Conservation (phyloP, 805 yeast species). For the Metschnikowia drakensbergensis region DNA sequence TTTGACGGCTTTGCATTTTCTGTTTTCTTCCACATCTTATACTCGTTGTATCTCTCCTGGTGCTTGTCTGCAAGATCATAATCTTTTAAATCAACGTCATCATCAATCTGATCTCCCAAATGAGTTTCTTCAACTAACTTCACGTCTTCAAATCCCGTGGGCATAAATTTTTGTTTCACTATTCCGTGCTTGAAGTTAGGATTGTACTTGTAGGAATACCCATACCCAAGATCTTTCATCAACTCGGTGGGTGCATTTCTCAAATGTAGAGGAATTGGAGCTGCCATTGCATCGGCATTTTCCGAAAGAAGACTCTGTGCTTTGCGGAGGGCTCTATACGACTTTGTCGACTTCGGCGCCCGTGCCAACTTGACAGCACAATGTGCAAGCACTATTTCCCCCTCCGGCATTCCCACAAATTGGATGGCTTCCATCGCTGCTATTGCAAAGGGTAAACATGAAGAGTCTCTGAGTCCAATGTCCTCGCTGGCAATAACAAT, state of each 20-base stretch:
- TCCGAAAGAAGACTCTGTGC: conserved; percentile 57
- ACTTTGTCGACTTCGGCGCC: conserved; percentile 81
- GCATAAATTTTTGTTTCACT: conserved; percentile 74
- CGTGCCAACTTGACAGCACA: conserved; percentile 87
- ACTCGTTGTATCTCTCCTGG: conserved; percentile 15
- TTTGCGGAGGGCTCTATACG: conserved; percentile 73
- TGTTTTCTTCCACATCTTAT: conserved; percentile 10
- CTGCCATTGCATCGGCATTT: conserved; percentile 56
- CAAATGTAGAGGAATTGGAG: conserved; percentile 74
- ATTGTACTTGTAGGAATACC: conserved; percentile 81
- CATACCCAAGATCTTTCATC: conserved; percentile 87
- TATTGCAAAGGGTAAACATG: conserved; percentile 80
- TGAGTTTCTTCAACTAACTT: conserved; percentile 55
- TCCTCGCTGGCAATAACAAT: conserved; percentile 95
- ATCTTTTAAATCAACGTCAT: conserved; percentile 8
- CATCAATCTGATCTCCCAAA: conserved; percentile 40
- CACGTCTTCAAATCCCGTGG: conserved; percentile 43
- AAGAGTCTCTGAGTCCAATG: conserved; percentile 79
- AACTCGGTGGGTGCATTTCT: conserved; percentile 92
- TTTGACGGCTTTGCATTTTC: not conserved
- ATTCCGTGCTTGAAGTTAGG: conserved; percentile 73
- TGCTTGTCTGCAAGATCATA: conserved; percentile 8
- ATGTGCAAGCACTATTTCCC: conserved; percentile 83
- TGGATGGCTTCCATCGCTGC: conserved; percentile 84
- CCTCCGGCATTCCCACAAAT: conserved; percentile 93